A percentile compares a stretch with the other conserved stretches of the same genome.
Conservation (phyloP, 345 rosid genomes). For the Sonneratia caseolaris region DNA sequence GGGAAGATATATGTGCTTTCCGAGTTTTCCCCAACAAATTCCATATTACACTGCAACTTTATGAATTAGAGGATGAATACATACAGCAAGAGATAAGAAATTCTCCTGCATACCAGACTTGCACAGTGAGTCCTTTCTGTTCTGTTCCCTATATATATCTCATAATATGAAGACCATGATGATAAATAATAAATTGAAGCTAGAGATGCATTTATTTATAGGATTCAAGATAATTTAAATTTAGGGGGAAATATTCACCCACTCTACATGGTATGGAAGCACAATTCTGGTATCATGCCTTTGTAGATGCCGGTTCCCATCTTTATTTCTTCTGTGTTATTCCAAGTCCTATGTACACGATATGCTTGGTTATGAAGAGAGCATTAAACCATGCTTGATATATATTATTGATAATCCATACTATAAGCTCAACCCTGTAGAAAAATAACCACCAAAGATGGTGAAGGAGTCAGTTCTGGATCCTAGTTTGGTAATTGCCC, state of each 20-base stretch:
- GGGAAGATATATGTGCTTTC: conserved; percentile 83
- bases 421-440: not conserved
- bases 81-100: conserved; percentile 81
- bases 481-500: not conserved
- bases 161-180: not conserved
- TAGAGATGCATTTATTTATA: not conserved
- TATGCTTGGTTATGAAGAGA: too few species aligned
- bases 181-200: not conserved
- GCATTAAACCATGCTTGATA: not conserved
- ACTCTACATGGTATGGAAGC: not conserved
- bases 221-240: not conserved
- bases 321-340: not conserved
- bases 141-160: not conserved
- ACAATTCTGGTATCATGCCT: not conserved
- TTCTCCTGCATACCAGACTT: conserved; percentile 52
- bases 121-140: conserved; percentile 31
- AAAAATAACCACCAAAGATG: not conserved
- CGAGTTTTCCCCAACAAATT: conserved; percentile 66
- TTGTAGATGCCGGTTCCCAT: not conserved
- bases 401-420: not conserved
- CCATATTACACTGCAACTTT: conserved; percentile 66
- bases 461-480: not conserved
- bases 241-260: not conserved
- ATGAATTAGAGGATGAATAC: conserved; percentile 81
- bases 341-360: too few species aligned